A percentile compares a stretch with the other conserved stretches of the same genome.
phyloP scores from a whole-genome alignment of 129 eudicot genomes.

The Mikania micrantha region DNA sequence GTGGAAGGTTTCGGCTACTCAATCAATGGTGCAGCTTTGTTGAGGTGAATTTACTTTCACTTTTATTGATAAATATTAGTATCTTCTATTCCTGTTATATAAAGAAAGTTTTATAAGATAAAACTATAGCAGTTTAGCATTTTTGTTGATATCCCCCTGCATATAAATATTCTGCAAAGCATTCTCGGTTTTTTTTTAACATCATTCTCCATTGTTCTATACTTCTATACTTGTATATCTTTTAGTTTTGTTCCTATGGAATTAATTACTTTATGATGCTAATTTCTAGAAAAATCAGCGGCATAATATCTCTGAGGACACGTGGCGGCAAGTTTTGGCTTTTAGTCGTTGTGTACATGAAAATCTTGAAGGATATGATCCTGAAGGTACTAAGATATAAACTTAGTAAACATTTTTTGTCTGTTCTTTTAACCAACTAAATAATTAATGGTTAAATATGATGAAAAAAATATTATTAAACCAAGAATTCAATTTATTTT shows the following conservation, averaged over 20 bases:
- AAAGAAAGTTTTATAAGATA: too few relatives aligned
- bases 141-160: background rate
- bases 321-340: slow-evolving; percentile 94
- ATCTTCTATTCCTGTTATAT: background rate
- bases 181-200: background rate
- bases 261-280: slow-evolving; percentile 11
- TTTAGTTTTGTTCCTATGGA: background rate
- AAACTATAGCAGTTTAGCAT: background rate
- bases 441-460: background rate
- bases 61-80: background rate
- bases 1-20: slow-evolving; percentile 91
- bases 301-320: slow-evolving; percentile 94
- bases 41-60: slow-evolving; percentile 43
- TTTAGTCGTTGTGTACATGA: slow-evolving; percentile 96
- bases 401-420: background rate
- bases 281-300: slow-evolving; percentile 64
- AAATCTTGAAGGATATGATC: slow-evolving; percentile 95
- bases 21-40: slow-evolving; percentile 92
- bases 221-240: too few relatives aligned
- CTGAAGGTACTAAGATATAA: slow-evolving; percentile 56
- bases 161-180: background rate
- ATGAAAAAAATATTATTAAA: background rate
- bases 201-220: background rate
- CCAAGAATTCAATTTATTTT: background rate
- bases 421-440: background rate